A percentile compares a stretch with the other conserved stretches of the same genome.
These are phyloP conservation scores for Sporobolomyces roseus DNA, from an alignment of 768 basidiomycete genomes.

Conservation along the genomic window DNA sequence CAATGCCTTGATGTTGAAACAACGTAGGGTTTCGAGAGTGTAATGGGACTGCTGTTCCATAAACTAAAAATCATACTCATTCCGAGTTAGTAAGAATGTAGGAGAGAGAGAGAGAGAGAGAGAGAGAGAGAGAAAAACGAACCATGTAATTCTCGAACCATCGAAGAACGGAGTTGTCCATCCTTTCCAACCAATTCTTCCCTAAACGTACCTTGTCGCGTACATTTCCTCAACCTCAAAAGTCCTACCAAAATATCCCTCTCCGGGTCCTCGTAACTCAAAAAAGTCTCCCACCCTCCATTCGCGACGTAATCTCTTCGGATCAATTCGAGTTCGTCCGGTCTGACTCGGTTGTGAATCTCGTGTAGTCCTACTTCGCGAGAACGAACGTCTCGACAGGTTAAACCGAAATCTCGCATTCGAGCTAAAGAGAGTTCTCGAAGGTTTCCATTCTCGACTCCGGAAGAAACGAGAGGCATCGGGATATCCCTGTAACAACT, in stretches of 20 bases:
- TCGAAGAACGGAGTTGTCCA: conserved; percentile 59
- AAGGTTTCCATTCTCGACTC: conserved; percentile 96
- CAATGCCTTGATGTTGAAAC: conserved; percentile 68
- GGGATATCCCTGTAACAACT: conserved; percentile 74
- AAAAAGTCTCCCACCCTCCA: conserved; percentile 98
- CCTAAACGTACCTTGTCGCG: conserved; percentile 84
- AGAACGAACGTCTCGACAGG: conserved; percentile 94
- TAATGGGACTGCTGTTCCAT: conserved; percentile 95
- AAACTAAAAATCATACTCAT: conserved; percentile 57
- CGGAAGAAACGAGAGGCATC: conserved; percentile 88
- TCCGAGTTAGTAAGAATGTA: neutral
- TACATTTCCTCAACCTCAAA: conserved; percentile 86
- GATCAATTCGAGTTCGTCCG: conserved; percentile 81
- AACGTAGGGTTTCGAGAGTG: conserved; percentile 89
- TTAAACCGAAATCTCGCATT: conserved; percentile 98
- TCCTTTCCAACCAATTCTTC: conserved; percentile 72
- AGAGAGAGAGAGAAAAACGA: neutral
- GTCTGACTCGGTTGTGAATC: conserved; percentile 95
- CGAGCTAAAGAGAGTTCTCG: conserved; percentile 91
- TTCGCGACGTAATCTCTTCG: conserved; percentile 94
- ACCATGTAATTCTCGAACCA: conserved; percentile 84
- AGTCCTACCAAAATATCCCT: conserved; percentile 92
- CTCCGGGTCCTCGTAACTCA: conserved; percentile 97
- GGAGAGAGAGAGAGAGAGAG: neutral
- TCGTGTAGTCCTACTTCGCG: conserved; percentile 98